Evolutionary conservation across 2,329 filamentous ascomycete species (phyloP), one percentile per base, ranked within the genome.

Genomic region (Colletotrichum limetticola): DNA sequence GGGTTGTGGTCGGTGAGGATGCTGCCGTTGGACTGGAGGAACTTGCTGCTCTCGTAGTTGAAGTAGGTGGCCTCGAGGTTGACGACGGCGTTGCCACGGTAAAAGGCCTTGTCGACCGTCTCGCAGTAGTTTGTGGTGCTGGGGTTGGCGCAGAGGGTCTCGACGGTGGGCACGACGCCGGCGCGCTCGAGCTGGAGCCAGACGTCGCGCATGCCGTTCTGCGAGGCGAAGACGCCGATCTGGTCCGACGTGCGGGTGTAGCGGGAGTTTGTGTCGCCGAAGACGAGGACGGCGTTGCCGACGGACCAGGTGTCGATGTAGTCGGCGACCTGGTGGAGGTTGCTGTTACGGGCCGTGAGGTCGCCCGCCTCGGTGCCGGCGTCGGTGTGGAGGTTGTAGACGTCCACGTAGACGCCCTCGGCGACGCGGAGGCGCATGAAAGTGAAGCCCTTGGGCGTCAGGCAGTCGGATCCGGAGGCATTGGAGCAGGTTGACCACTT

Each of bases 401-500:
- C 83, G 78, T 93, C 91, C 28, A 91, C 80, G 72, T 88, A 91
- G 8, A 90, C 85, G 19, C 86, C 86, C 46, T 85, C 82, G 9
- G 84, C 85, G 16, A 92, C 76, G 24, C 84, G 81, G 53, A 88
- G 80, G 14, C 90, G 87, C 90, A 93, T 92, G 60, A 90, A 90
- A 1, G 91, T 92, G 79, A 92, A 93, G 16, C 91, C 91, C 80
- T 93, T 93, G 26, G 91, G 91, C 0, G 91, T 93, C 74, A 93
- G 82, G 78, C 91, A 93, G 79, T 93, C 91, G 1, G 79, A 77
- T 0, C 85, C 86, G 0, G 87, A 89, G 46, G 86, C 85, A 77
- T 89, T 80, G 71, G 87, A 89, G 81, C 91, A 92, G 3, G 78
- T 83, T 28, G 84, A 80, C 91, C 91, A 93, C 77, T 91, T 90